Base-by-base conservation (phyloP, 1,284 basidiomycete species). In the Sanghuangporus baumii region DNA sequence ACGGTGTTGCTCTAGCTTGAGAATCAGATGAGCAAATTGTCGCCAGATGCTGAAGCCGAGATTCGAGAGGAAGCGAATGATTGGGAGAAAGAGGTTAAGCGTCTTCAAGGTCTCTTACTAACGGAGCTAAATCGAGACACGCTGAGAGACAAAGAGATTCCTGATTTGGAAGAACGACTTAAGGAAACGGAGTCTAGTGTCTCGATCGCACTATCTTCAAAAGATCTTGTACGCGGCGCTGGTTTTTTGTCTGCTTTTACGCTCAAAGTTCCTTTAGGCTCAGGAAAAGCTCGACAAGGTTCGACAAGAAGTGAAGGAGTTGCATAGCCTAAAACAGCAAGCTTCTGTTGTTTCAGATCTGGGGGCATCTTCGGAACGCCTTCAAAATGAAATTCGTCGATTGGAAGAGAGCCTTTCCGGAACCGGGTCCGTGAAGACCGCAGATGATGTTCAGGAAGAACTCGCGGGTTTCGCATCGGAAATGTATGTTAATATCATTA, bases 371-470 rank as follows among this genome's bases (percentile, higher is more conserved):
- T 76, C 87, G 14, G 81, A 84, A 40, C 83, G 83, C 23, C 79
- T 94, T 26, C 79, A 81, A 61, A 74, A 80, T 43, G 91, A 94
- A 52, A 83, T 91, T 43, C 66, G 74, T n/a, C 75, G 78, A 51
- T 76, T 94, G 43, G 91, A 96, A 73, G 77, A 77, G 40, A 86
- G 89, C 46, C 79, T 98, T 11, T 76, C 81, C 23, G 76, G 81
- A 3, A 86, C 85, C 1, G 94, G 94, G 2, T 89, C 88, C 12
- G 82, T 84, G 6, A 92, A 88, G 74, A 94, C 93, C 0, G 83
- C 85, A 1, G 91, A 94, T 55, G 93, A 95, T 57, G 87, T 97
- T 2, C 91, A 96, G 71, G 75, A 71, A 26, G 88, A 95, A 69
- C 77, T 96, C 6, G 84, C 89, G 59, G 74, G 75, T 4, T 69